Base-by-base conservation (phyloP, 805 yeast species). In the Candida easanensis region DNA sequence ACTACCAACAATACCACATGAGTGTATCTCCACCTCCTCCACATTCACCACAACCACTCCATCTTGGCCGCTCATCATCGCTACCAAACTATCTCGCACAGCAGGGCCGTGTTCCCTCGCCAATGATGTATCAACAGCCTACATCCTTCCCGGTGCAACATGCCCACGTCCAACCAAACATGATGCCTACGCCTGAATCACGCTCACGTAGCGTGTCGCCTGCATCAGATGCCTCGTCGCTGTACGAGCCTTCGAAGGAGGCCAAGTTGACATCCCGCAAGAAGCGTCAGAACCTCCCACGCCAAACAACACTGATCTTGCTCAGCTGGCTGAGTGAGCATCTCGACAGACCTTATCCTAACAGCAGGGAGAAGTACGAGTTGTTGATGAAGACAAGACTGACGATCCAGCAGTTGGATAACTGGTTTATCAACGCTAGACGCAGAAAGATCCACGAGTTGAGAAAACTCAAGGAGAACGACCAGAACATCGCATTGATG, bases 341-440 rank as follows among this genome's bases (percentile, higher is more conserved):
- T 60, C 64, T 85, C 44, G 79, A 80, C 48, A 84, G 86, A 57
- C 96, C 96, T 17, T 87, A 87, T 61, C 96, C 96, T 4, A 82
- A 86, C 41, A 82, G 84, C 32, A 76, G 79, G 44, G 95, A 86
- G 56, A 87, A 87, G 66, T 74, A 76, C 48, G 82, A 79, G 58
- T 65, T 87, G 50, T 76, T 84, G 72, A 65, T 71, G 54, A 71
- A 76, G 58, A 87, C 96, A 0, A 89, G 91, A 3, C 71, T 87
- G 59, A 84, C 87, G 43, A 79, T 83, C 60, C 88, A 84, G 50
- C 96, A 87, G 62, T 70, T 87, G 44, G 77, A 84, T 50, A 87
- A 87, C 58, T 87, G 96, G 96, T 87, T 87, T 56, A 87, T 87
- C 60, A 87, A 87, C 59, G 95, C 93, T 2, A 76, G 96, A 54